Evolutionary conservation across 371 early-diverging fungal genomes (phyloP).

Genomic region (Capillidium heterosporum): DNA sequence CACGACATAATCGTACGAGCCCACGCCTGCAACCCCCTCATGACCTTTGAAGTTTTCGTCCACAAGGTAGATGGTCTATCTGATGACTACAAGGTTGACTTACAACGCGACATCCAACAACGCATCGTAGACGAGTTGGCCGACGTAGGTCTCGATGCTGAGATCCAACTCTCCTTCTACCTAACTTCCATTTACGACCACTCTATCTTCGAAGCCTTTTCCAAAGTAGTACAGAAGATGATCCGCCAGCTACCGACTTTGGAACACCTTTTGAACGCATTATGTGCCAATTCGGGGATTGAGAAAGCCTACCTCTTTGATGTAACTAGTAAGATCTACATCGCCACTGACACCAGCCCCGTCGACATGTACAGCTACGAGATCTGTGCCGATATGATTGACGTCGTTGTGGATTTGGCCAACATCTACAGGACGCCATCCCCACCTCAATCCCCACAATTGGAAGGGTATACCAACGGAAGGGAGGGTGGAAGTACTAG

Average conservation of each 20-base stretch:
- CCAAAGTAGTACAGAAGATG: constrained; percentile 82
- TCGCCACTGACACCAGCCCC: constrained; percentile 88
- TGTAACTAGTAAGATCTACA: constrained; percentile 68
- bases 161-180: constrained; percentile 63
- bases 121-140: constrained; percentile 69
- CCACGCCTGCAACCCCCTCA: constrained; percentile 54
- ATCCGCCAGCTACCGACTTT: constrained; percentile 73
- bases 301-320: constrained; percentile 94
- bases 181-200: constrained; percentile 89
- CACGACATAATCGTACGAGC: constrained; percentile 58
- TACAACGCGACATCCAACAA: constrained; percentile 80
- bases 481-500: background rate
- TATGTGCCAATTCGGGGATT: constrained; percentile 86
- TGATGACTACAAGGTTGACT: constrained; percentile 87
- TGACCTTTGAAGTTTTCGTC: constrained; percentile 81
- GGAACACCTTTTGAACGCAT: constrained; percentile 79
- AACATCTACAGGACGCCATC: constrained; percentile 48
- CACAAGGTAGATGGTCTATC: constrained; percentile 93
- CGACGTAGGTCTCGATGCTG: constrained; percentile 53
- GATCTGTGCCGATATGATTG: constrained; percentile 89
- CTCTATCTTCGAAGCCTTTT: constrained; percentile 87
- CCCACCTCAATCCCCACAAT: background rate
- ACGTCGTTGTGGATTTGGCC: constrained; percentile 72
- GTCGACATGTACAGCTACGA: constrained; percentile 84
- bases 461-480: background rate